These are phyloP conservation scores for Meyerozyma elateridarum DNA, from an alignment of 1,139 yeast species.

Conservation along the genomic window DNA sequence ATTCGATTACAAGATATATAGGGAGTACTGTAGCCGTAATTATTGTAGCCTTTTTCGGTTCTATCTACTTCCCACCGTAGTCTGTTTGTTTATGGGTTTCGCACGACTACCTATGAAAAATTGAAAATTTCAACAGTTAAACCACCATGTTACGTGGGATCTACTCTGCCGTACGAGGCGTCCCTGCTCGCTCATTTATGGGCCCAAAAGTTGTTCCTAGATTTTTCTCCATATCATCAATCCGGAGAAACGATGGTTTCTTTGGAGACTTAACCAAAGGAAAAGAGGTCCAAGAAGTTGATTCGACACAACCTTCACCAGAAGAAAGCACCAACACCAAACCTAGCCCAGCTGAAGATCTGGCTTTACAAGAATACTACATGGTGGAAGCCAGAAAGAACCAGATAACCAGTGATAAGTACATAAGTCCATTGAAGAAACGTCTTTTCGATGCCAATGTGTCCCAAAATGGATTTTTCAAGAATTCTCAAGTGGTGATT, in stretches of 20 bases:
- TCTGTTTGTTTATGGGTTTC: too few relatives aligned
- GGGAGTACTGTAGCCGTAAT: too few relatives aligned
- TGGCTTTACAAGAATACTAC: slow-evolving; percentile 31
- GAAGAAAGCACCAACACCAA: not conserved
- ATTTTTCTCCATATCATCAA: too few relatives aligned
- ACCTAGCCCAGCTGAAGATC: slow-evolving; percentile 23
- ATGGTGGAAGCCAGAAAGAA: slow-evolving; percentile 23
- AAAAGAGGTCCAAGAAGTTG: slow-evolving; percentile 12
- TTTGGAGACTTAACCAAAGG: slow-evolving; percentile 27
- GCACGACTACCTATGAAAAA: too few relatives aligned
- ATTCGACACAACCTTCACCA: slow-evolving; percentile 1
- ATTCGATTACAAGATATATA: too few relatives aligned
- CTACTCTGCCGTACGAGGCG: too few relatives aligned
- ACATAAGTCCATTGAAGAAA: slow-evolving; percentile 69
- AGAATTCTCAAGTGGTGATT: slow-evolving; percentile 52
- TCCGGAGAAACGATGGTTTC: slow-evolving; percentile 16
- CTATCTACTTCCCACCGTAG: too few relatives aligned
- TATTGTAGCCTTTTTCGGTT: too few relatives aligned
- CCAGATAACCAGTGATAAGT: slow-evolving; percentile 31
- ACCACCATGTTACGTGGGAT: too few relatives aligned
- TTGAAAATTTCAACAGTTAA: too few relatives aligned
- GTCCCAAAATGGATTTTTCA: slow-evolving; percentile 65
- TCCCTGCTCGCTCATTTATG: too few relatives aligned
- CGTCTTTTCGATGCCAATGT: slow-evolving; percentile 61
- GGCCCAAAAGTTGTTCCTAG: too few relatives aligned